These are phyloP conservation scores for Orychophragmus violaceus DNA, from an alignment of 345 rosid species.

Conservation along the genomic window DNA sequence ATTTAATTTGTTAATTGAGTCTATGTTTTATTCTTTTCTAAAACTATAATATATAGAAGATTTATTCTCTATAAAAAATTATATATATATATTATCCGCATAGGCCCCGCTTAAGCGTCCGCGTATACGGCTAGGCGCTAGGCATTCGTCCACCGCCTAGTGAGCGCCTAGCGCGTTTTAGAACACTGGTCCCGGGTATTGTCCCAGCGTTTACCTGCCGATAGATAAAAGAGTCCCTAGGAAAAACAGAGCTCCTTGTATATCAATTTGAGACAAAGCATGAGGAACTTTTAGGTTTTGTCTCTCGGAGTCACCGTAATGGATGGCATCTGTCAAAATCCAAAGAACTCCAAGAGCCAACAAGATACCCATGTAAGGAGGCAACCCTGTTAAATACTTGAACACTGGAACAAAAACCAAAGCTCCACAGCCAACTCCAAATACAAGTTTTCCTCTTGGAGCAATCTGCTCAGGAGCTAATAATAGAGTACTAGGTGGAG, in stretches of 20 bases:
- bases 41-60: too few relatives aligned
- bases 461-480: slow-evolving; percentile 67
- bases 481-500: slow-evolving; percentile 29
- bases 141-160: too few relatives aligned
- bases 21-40: too few relatives aligned
- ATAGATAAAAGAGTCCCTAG: slow-evolving; percentile 73
- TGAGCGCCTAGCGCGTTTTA: too few relatives aligned
- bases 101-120: too few relatives aligned
- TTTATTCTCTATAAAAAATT: too few relatives aligned
- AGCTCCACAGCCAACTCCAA: slow-evolving; percentile 63
- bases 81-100: too few relatives aligned
- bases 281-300: slow-evolving; percentile 71
- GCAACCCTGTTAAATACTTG: slow-evolving; percentile 75
- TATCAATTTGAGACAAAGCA: slow-evolving; percentile 72
- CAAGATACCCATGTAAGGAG: slow-evolving; percentile 84
- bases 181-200: too few relatives aligned
- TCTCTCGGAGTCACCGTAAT: slow-evolving; percentile 65
- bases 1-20: too few relatives aligned
- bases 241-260: slow-evolving; percentile 76
- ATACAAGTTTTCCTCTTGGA: slow-evolving; percentile 73
- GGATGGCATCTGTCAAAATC: slow-evolving; percentile 79
- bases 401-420: slow-evolving; percentile 70
- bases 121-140: too few relatives aligned
- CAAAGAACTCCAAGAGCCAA: slow-evolving; percentile 87
- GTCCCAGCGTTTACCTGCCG: slow-evolving; percentile 40